Evolutionary conservation across 495 filamentous ascomycete species (phyloP), one percentile per base, ranked within the genome.

Genomic region (Aspergillus funiculosus): DNA sequence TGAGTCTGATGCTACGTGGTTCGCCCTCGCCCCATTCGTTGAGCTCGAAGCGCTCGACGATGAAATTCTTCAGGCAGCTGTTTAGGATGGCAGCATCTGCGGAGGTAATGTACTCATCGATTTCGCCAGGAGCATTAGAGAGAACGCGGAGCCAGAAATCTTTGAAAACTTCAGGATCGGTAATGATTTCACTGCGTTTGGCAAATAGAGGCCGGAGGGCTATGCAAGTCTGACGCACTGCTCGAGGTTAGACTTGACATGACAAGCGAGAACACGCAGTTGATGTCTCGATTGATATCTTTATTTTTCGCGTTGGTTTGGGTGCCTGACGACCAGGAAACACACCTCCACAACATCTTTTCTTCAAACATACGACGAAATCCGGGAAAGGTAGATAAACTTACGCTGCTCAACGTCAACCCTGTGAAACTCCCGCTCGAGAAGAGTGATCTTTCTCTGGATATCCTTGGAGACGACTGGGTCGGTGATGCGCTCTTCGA

Each of bases 91-190:
- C 73, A 9, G 83, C 81, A 68, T 96, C 90, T 21, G 75, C 73
- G 14, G 86, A 80, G 48, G 85, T 82, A 56, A 95, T 86, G 67
- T 78, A 85, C 60, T 87, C 82, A 64, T 94, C 89, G 50, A 95
- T 78, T 40, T 94, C 84, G 20, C 73, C 72, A 2, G 89, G 87
- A 4, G 87, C 81, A 65, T 88, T 83, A 60, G 91, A 83, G 57
- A 95, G 70, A 30, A 95, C 87, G 48, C 91, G 73, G 21, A 84
- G 70, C 90, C 90, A 96, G 79, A 95, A 96, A 70, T 86, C 78
- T 22, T 72, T 71, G 52, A 63, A 43, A 4, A 73, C 52, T 9
- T 61, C 56, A 57, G 94, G 89, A 54, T 78, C 66, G 43, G 74
- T 63, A 46, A 86, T 74, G 44, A 85, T 61, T 56, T 75, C 70